Evolutionary conservation across 441 rosid species (phyloP), one percentile per base, ranked within the genome.

Genomic region (Gossypium trilobum): DNA sequence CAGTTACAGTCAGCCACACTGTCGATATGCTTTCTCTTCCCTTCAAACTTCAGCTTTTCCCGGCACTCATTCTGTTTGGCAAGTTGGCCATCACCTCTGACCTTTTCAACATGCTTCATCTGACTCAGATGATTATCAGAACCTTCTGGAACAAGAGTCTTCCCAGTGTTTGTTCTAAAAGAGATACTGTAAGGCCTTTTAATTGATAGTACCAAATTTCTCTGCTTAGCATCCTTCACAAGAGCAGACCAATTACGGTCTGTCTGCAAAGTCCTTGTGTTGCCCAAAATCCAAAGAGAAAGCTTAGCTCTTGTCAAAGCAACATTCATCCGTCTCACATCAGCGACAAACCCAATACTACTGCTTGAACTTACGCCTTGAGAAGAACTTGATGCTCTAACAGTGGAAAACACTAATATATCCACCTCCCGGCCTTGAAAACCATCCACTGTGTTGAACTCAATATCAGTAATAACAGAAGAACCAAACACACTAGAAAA

Each of bases 351-450:
- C 60, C 99, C 98, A 66, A 93, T 93, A 78, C 85, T 84, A 73
- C 87, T 88, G 74, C 87, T 89, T 74, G 89, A 84, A 67, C 79
- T 82, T 68, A 61, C 31, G 62, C 82, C 84, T 67, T 73, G 75
- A 17, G 75, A 50, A 51, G 85, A 81, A 69, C 55, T n/a, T 48
- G 91, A 77, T 63, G 97, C 99, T 82, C 98, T 86, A 60, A 95
- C 98, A 27, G 98, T 95, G 77, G 98, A 95, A 69, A 95, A 85
- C 65, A 95, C 86, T 75, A 95, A 78, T 78, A 93, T 85, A 80
- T 91, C 98, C 75, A 93, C 97, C 82, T 95, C 99, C 58, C 96
- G 82, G 62, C 97, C 98, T 80, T 95, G 99, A 86, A 95, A 95
- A 58, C 99, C 99, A 71, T 93, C 99, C 54, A 93, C 91, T 10